Evolutionary conservation across 306 rosid species (phyloP).

Genomic region (Glycine latifolia): DNA sequence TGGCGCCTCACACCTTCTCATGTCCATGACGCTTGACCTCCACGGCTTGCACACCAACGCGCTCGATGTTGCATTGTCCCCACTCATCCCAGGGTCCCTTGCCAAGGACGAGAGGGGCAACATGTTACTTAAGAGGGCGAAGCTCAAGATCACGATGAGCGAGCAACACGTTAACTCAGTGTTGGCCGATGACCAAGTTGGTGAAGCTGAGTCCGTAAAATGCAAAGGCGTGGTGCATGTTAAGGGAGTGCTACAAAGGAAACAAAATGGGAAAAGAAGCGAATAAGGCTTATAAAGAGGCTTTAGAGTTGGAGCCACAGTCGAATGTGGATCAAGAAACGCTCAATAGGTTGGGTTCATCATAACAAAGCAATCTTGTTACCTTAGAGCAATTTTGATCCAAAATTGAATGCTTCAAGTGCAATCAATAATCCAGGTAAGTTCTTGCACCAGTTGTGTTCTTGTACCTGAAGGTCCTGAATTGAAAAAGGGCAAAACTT

Average conservation of each 20-base stretch:
- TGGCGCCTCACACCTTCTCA: slow-evolving; percentile 83
- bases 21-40: slow-evolving; percentile 69
- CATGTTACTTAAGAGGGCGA: slow-evolving; percentile 78
- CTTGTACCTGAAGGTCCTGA: slow-evolving; percentile 4
- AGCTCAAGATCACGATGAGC: slow-evolving; percentile 66
- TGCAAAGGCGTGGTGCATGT: slow-evolving; percentile 60
- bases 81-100: slow-evolving; percentile 67
- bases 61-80: slow-evolving; percentile 77
- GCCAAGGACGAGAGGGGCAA: slow-evolving; percentile 69
- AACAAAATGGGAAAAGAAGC: slow-evolving; percentile 83
- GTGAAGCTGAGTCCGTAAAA: slow-evolving; percentile 66
- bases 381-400: slow-evolving; percentile 73
- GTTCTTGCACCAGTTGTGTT: slow-evolving; percentile 7
- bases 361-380: slow-evolving; percentile 59
- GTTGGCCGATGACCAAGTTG: slow-evolving; percentile 60
- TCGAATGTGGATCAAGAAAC: slow-evolving; percentile 62
- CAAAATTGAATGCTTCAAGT: slow-evolving; percentile 59
- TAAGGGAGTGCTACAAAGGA: slow-evolving; percentile 81
- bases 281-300: slow-evolving; percentile 72
- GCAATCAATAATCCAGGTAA: slow-evolving; percentile 77
- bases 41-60: slow-evolving; percentile 83
- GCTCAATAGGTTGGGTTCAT: slow-evolving; percentile 59
- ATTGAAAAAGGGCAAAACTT: background rate
- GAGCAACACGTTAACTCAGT: slow-evolving; percentile 66
- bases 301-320: slow-evolving; percentile 62